Conservation (phyloP, 768 basidiomycete species). For the Russula griseocarnosa region DNA sequence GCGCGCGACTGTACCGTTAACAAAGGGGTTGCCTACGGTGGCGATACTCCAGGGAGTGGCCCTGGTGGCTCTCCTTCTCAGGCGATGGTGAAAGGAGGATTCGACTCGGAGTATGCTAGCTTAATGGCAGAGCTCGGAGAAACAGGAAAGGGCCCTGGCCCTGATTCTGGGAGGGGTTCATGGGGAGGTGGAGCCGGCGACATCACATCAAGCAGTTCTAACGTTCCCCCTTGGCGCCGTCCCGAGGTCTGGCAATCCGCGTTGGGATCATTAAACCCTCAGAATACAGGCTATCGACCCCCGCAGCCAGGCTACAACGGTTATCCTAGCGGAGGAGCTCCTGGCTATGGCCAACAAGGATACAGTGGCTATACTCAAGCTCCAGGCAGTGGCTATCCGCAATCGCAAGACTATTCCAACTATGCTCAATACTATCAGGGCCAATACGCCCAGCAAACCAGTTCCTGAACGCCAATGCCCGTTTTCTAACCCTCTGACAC, state of each 20-base stretch:
- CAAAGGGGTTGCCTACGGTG: constrained; percentile 46
- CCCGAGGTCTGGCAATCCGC: constrained; percentile 79
- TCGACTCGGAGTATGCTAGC: constrained; percentile 96
- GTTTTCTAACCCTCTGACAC: constrained; percentile 31
- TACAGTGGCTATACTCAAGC: constrained; percentile 25
- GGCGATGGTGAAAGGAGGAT: constrained; percentile 62
- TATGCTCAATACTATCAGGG: constrained; percentile 87
- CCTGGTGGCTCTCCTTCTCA: constrained; percentile 45
- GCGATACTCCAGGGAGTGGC: constrained; percentile 47
- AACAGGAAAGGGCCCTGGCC: constrained; percentile 51
- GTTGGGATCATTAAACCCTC: constrained; percentile 35
- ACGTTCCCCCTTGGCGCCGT: constrained; percentile 87
- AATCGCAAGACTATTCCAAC: constrained; percentile 70
- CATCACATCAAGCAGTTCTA: constrained; percentile 60
- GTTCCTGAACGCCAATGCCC: constrained; percentile 43
- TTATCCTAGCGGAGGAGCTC: constrained; percentile 22
- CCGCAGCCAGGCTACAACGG: constrained; percentile 63
- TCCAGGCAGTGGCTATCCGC: constrained; percentile 31
- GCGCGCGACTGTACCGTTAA: constrained; percentile 95
- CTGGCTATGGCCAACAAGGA: constrained; percentile 26
- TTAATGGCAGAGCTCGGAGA: constrained; percentile 99
- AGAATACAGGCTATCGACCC: constrained; percentile 55
- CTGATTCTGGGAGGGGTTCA: constrained; percentile 51
- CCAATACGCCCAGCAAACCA: constrained; percentile 77
- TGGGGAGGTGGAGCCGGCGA: constrained; percentile 59